phyloP scores from a whole-genome alignment of 2,329 filamentous ascomycete species.

The Colletotrichum graminicola region DNA sequence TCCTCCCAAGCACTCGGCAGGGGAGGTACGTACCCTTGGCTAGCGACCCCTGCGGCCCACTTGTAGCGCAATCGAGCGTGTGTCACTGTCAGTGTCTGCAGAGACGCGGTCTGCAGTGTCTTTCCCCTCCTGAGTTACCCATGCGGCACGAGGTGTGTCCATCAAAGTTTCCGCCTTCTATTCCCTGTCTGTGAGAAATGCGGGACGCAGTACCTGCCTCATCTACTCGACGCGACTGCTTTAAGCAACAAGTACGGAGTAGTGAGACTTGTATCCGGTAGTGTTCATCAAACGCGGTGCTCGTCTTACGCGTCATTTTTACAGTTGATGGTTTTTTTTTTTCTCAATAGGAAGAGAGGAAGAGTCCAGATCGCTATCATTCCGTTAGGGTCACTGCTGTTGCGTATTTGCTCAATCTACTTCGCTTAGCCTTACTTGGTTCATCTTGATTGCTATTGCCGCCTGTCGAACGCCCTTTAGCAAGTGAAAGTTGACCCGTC shows the following conservation, averaged over 20 bases:
- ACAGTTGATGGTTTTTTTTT: too few relatives aligned
- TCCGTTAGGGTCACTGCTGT: too few relatives aligned
- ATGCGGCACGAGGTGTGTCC: neutral
- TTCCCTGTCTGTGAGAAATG: slow-evolving; percentile 22
- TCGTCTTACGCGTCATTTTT: neutral
- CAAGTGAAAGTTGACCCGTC: neutral
- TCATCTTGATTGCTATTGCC: neutral
- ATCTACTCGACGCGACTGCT: neutral
- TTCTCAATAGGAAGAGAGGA: too few relatives aligned
- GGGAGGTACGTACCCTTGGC: slow-evolving; percentile 21
- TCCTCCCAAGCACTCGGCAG: slow-evolving; percentile 15
- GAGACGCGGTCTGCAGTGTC: neutral
- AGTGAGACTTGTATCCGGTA: neutral
- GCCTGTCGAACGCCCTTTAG: neutral
- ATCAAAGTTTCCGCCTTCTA: slow-evolving; percentile 21
- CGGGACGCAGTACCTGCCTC: slow-evolving; percentile 14
- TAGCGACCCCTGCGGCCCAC: neutral
- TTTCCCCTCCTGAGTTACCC: neutral
- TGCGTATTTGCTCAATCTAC: neutral
- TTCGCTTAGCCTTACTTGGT: neutral
- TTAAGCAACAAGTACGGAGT: neutral
- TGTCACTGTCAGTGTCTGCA: neutral
- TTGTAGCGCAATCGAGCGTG: neutral
- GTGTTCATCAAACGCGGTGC: neutral
- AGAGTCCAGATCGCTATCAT: neutral